Evolutionary conservation across 2,329 filamentous ascomycete species (phyloP), one percentile per base, ranked within the genome.

Genomic region (Ceratocystis destructans): DNA sequence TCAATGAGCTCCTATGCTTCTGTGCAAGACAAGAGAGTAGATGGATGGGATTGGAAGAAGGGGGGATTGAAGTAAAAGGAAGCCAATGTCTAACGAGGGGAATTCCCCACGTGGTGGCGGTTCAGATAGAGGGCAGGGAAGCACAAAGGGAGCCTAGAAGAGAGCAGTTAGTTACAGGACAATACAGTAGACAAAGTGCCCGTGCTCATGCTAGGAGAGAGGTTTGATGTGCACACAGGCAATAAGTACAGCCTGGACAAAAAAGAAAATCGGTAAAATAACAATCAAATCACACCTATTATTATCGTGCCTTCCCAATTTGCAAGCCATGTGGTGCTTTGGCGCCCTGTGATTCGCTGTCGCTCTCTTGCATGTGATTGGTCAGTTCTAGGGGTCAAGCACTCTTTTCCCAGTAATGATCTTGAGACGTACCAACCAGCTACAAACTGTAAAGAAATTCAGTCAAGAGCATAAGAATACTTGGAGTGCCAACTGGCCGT

Each of bases 311-410:
- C 41, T 63, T 63, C 61, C 61, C 46, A 63, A 63, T 64, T 48
- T 50, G 62, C 45, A 64, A 55, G 53, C 31, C 64, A 65, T 65
- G 64, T 65, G 63, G 37, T 45, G 33, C 22, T 17, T 57, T 45
- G 41, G 61, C 25, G 61, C 12, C 10, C 44, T 63, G 6, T 63
- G 61, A 63, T 63, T 63, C 12, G 61, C 17, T 17, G 12, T 10
- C 22, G 6, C 50, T 7, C 41, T 31, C 53, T 59, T 59, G 64
- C 25, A 22, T 59, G 50, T 59, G 64, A 65, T 65, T 65, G 64
- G 64, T 15, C 53, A 61, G 25, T 4, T n/a, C 28, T 33, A n/a
- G 28, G 17, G 28, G 53, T 12, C 3, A 17, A 25, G 53, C 46
- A 17, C 5, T 31, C 10, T 57, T 17, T 2, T 6, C 25, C 8